Conservation (phyloP, 768 basidiomycete genomes). For the Amanita fuliginea region DNA sequence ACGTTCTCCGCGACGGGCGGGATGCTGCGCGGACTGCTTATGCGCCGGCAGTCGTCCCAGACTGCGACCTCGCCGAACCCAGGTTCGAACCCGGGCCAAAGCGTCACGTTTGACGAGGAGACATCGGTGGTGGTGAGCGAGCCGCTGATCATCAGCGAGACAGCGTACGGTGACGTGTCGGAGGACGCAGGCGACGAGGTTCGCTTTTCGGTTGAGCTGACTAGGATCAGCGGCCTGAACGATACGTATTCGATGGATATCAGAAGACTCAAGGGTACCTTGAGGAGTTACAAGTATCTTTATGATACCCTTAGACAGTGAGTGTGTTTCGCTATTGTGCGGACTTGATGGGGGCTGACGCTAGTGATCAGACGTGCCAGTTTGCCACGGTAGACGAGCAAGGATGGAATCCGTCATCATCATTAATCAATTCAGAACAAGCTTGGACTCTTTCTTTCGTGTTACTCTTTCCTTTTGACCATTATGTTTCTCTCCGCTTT, state of each 20-base stretch:
- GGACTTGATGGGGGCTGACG: background rate
- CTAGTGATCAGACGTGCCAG: constrained; percentile 29
- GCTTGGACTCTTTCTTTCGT: background rate
- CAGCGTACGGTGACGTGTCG: constrained; percentile 67
- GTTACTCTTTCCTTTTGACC: constrained; percentile 6
- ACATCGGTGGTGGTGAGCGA: constrained; percentile 31
- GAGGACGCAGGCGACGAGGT: constrained; percentile 94
- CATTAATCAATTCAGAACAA: background rate
- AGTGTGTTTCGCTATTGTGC: constrained; percentile 20
- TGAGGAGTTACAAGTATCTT: constrained; percentile 88
- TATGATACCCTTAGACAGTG: constrained; percentile 84
- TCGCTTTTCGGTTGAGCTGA: constrained; percentile 90
- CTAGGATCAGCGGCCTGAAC: constrained; percentile 78
- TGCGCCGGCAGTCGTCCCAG: constrained; percentile 87
- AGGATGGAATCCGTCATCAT: background rate
- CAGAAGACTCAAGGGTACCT: constrained; percentile 82
- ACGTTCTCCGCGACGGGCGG: constrained; percentile 59
- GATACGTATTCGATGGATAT: constrained; percentile 91
- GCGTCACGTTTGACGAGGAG: constrained; percentile 35
- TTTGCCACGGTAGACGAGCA: constrained; percentile 23
- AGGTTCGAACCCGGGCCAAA: constrained; percentile 9
- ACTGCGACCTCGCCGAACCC: constrained; percentile 28
- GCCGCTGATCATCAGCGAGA: constrained; percentile 31
- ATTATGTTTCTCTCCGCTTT: constrained; percentile 8
- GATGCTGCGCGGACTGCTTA: constrained; percentile 80